Evolutionary conservation across 2,329 filamentous ascomycete species (phyloP).

Genomic region (Arachnopeziza araneosa): DNA sequence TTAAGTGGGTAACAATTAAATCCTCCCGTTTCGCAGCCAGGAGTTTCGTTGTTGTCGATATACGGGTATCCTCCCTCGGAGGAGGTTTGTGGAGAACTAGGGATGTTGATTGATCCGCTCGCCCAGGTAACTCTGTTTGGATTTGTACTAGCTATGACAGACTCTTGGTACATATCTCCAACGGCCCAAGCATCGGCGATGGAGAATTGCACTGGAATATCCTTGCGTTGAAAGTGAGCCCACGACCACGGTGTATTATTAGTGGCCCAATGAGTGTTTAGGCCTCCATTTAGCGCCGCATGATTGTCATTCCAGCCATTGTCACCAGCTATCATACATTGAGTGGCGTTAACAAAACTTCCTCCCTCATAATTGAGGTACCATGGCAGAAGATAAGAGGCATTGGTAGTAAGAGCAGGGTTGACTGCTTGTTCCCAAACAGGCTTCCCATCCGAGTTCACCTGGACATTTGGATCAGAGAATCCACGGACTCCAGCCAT

Average conservation of each 20-base stretch:
- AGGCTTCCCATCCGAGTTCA: slow-evolving; percentile 33
- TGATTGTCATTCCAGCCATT: slow-evolving; percentile 50
- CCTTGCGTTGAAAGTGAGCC: slow-evolving; percentile 44
- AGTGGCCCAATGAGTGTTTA: slow-evolving; percentile 48
- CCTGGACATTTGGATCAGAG: slow-evolving; percentile 49
- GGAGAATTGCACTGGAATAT: slow-evolving; percentile 49
- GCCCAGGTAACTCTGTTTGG: slow-evolving; percentile 41
- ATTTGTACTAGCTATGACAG: slow-evolving; percentile 40
- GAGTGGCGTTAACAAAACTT: slow-evolving; percentile 44
- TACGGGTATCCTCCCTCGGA: slow-evolving; percentile 34
- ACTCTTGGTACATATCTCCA: slow-evolving; percentile 51
- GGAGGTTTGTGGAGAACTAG: slow-evolving; percentile 36
- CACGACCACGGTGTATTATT: slow-evolving; percentile 50
- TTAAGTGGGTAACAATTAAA: slow-evolving; percentile 43
- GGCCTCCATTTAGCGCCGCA: slow-evolving; percentile 42
- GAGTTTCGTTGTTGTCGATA: slow-evolving; percentile 42
- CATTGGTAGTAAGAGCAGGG: slow-evolving; percentile 28
- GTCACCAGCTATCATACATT: slow-evolving; percentile 47
- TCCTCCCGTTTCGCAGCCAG: slow-evolving; percentile 36
- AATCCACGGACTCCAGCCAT: slow-evolving; percentile 52
- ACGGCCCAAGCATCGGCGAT: slow-evolving; percentile 50
- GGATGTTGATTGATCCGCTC: slow-evolving; percentile 40
- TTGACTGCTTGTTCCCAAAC: slow-evolving; percentile 12
- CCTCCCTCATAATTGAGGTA: slow-evolving; percentile 41
- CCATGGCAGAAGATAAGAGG: slow-evolving; percentile 44